Evolutionary conservation across 352 stramenopile species (phyloP).

Genomic region (Pythium coloratum): DNA sequence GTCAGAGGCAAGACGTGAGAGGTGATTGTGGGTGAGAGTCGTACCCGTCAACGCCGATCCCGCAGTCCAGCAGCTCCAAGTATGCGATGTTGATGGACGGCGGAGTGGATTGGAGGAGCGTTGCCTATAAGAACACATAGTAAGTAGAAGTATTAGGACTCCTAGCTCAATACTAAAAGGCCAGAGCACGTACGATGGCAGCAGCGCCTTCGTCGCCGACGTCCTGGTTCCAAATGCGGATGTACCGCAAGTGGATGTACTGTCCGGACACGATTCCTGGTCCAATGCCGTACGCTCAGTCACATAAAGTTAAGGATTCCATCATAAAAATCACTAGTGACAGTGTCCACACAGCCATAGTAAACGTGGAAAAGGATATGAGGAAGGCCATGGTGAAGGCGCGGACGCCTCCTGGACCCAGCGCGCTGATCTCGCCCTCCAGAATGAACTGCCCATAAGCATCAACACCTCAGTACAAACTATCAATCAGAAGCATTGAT

Average conservation of each 20-base stretch:
- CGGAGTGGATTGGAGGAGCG: slow-evolving; percentile 38
- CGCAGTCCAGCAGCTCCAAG: slow-evolving; percentile 76
- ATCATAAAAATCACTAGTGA: not conserved
- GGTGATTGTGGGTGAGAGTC: not conserved
- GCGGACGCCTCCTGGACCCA: slow-evolving; percentile 63
- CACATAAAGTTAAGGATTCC: slow-evolving; percentile 48
- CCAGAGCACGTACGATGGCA: slow-evolving; percentile 49
- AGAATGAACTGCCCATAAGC: slow-evolving; percentile 59
- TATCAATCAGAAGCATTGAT: not conserved
- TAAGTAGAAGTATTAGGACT: not conserved
- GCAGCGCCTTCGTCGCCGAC: slow-evolving; percentile 70
- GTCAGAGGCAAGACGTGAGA: not conserved
- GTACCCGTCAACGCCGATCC: slow-evolving; percentile 58
- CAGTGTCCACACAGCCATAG: not conserved
- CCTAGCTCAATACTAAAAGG: not conserved
- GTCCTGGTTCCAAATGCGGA: slow-evolving; percentile 83
- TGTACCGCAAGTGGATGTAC: slow-evolving; percentile 69
- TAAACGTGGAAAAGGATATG: slow-evolving; percentile 57
- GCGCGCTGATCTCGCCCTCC: slow-evolving; percentile 59
- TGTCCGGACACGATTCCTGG: slow-evolving; percentile 62
- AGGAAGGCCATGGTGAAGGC: slow-evolving; percentile 72
- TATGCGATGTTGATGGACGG: slow-evolving; percentile 71
- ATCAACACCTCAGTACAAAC: not conserved
- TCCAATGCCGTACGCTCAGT: slow-evolving; percentile 44
- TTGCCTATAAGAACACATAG: slow-evolving; percentile 30